Evolutionary conservation across 1,284 basidiomycete genomes (phyloP).

Genomic region (Ganoderma lingzhi): DNA sequence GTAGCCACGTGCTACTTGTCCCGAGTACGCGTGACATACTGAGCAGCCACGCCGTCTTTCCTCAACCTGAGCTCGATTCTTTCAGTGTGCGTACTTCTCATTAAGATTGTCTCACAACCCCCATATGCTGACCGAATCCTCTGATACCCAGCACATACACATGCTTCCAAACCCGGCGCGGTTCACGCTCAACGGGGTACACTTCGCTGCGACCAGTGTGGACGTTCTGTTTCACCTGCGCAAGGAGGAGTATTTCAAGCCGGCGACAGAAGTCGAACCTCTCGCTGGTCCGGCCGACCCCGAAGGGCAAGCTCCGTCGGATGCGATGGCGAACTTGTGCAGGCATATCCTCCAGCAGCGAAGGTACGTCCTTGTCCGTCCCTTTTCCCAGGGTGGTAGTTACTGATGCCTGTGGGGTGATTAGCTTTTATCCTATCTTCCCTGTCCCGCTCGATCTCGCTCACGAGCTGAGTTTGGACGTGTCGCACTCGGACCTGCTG

Average conservation of each 20-base stretch:
- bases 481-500: conserved; percentile 73
- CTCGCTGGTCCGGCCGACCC: conserved; percentile 42
- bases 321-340: conserved; percentile 82
- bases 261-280: conserved; percentile 71
- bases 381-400: background rate
- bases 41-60: conserved; percentile 85
- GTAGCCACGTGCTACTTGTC: conserved; percentile 78
- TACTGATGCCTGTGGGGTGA: conserved; percentile 4
- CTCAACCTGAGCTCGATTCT: conserved; percentile 77
- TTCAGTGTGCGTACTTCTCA: conserved; percentile 54
- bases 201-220: conserved; percentile 82
- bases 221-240: conserved; percentile 92
- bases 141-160: conserved; percentile 65
- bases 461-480: conserved; percentile 87
- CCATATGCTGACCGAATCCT: background rate
- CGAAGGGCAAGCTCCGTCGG: conserved; percentile 59
- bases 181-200: conserved; percentile 87
- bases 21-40: conserved; percentile 87
- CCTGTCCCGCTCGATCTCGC: conserved; percentile 81
- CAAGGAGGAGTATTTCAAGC: conserved; percentile 84
- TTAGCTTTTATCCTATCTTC: conserved; percentile 94
- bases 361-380: conserved; percentile 57
- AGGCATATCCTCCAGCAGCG: conserved; percentile 88
- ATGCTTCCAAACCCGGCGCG: conserved; percentile 88
- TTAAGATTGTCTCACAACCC: background rate